These are phyloP conservation scores for Psilocybe mexicana DNA, from an alignment of 1,284 basidiomycete species.

Conservation along the genomic window DNA sequence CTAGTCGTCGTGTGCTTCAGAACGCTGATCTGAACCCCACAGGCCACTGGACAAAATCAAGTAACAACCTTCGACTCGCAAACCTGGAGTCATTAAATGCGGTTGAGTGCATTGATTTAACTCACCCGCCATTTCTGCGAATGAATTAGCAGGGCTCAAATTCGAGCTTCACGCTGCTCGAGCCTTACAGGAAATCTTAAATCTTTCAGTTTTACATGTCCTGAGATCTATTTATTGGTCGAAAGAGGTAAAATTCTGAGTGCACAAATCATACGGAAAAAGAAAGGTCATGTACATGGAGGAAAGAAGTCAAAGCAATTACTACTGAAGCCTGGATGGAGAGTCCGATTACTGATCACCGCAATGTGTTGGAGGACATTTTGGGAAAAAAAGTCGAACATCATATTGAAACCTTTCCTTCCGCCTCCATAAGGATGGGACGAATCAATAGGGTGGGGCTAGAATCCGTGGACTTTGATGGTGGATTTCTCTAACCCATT, in stretches of 20 bases:
- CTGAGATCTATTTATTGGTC: neutral
- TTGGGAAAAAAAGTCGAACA: too few species aligned
- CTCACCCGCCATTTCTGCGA: constrained; percentile 20
- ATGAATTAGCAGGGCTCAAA: constrained; percentile 16
- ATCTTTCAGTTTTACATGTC: neutral
- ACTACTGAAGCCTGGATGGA: constrained; percentile 15
- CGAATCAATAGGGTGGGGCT: constrained; percentile 24
- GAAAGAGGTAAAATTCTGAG: neutral
- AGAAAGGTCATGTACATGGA: constrained; percentile 8
- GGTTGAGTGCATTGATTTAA: constrained; percentile 29
- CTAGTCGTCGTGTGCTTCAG: constrained; percentile 1
- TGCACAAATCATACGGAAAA: neutral
- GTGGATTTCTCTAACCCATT: constrained; percentile 72
- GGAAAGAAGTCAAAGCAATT: constrained; percentile 9
- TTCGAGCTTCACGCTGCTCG: too few species aligned
- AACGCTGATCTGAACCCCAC: constrained; percentile 29
- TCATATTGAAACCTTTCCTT: constrained; percentile 10
- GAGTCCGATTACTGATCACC: constrained; percentile 11
- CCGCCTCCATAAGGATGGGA: constrained; percentile 13
- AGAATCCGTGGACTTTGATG: constrained; percentile 90
- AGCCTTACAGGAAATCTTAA: too few species aligned
- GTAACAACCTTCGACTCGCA: constrained; percentile 26
- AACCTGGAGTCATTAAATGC: constrained; percentile 7
- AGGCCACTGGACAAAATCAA: constrained; percentile 63
- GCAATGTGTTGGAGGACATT: too few species aligned